phyloP scores from a whole-genome alignment of 1,284 basidiomycete genomes.

The Rhodotorula sp. region DNA sequence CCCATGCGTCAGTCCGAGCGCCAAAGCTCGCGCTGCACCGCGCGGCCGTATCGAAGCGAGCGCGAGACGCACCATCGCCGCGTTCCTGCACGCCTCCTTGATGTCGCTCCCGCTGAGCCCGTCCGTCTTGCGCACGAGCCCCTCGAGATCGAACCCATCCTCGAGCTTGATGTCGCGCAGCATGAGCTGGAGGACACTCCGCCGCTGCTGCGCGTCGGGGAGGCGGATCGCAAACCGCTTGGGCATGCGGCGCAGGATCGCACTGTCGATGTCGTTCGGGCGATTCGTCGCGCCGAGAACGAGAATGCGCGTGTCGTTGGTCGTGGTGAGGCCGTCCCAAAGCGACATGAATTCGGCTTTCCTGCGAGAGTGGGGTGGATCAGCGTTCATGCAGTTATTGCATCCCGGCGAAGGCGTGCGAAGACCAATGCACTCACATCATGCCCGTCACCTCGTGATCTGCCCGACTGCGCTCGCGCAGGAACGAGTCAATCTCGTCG shows the following conservation, averaged over 20 bases:
- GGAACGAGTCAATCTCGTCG: constrained; percentile 83
- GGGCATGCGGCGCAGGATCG: constrained; percentile 90
- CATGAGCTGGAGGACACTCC: constrained; percentile 88
- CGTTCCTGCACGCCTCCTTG: constrained; percentile 87
- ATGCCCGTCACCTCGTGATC: constrained; percentile 98
- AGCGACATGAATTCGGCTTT: constrained; percentile 99
- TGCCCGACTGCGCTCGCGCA: constrained; percentile 77
- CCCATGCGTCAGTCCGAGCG: neutral
- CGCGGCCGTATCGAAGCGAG: neutral
- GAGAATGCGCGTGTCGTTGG: constrained; percentile 70
- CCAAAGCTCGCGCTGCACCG: too few species aligned
- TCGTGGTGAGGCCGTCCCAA: constrained; percentile 95
- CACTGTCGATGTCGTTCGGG: constrained; percentile 87
- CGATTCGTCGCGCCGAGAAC: constrained; percentile 96
- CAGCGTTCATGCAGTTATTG: neutral
- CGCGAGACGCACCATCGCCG: constrained; percentile 48
- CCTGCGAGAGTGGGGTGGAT: constrained; percentile 6
- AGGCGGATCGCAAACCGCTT: constrained; percentile 91
- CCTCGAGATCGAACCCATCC: constrained; percentile 64
- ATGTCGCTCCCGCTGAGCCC: constrained; percentile 89
- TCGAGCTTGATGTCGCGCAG: constrained; percentile 73
- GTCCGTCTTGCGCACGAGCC: constrained; percentile 71
- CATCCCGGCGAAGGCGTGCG: too few species aligned
- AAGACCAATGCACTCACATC: constrained; percentile 59
- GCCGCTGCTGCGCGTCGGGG: constrained; percentile 76